These are phyloP conservation scores for Hypoxylon lienhwacheense DNA, from an alignment of 495 filamentous ascomycete genomes.

Conservation along the genomic window DNA sequence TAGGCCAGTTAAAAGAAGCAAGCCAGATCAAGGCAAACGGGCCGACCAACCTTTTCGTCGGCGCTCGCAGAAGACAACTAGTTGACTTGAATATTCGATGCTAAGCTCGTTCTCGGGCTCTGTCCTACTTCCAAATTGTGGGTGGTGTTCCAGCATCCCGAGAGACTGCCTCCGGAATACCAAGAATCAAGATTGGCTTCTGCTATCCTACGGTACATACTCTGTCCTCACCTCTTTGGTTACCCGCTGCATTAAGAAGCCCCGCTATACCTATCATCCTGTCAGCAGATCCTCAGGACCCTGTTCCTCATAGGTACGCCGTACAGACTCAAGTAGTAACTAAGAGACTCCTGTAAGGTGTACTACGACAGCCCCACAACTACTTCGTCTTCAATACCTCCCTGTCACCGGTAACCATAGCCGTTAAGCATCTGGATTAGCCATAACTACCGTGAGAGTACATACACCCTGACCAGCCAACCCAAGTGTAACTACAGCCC, in stretches of 20 bases:
- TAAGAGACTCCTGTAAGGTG: slow-evolving; percentile 36
- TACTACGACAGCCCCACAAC: slow-evolving; percentile 38
- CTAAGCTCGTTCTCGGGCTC: slow-evolving; percentile 9
- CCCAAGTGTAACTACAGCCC: slow-evolving; percentile 24
- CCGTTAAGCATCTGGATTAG: slow-evolving; percentile 34
- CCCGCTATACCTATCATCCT: slow-evolving; percentile 41
- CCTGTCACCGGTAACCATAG: slow-evolving; percentile 32
- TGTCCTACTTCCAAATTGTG: slow-evolving; percentile 24
- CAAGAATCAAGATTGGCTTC: slow-evolving; percentile 33
- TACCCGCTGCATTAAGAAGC: slow-evolving; percentile 36
- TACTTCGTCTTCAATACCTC: slow-evolving; percentile 35
- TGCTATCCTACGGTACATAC: slow-evolving; percentile 32
- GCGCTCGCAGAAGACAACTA: neutral
- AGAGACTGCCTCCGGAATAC: slow-evolving; percentile 26
- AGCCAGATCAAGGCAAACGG: slow-evolving; percentile 6
- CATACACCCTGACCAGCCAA: slow-evolving; percentile 22
- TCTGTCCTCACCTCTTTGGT: slow-evolving; percentile 28
- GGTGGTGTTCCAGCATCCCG: slow-evolving; percentile 19
- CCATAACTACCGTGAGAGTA: slow-evolving; percentile 30
- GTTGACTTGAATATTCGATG: slow-evolving; percentile 13
- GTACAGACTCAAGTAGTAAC: slow-evolving; percentile 18
- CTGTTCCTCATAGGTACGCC: slow-evolving; percentile 37
- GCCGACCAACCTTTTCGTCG: slow-evolving; percentile 12
- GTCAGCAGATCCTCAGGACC: slow-evolving; percentile 41
- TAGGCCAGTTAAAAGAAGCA: slow-evolving; percentile 12